Conservation (phyloP, 2,329 filamentous ascomycete genomes). For the Claviceps cyperi region DNA sequence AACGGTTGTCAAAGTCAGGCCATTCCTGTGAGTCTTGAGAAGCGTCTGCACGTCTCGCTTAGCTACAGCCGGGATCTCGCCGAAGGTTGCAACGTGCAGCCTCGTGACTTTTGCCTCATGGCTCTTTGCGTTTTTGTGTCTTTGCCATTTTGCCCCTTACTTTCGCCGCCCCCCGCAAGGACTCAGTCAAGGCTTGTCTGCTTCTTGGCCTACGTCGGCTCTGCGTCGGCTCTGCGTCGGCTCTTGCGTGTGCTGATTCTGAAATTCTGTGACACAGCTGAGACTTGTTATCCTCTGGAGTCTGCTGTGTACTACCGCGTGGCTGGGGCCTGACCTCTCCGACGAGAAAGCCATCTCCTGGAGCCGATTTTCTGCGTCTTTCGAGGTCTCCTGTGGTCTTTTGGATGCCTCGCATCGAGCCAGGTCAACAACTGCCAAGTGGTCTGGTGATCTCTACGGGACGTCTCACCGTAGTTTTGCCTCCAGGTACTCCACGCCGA, state of each 20-base stretch:
- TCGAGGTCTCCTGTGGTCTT: background rate
- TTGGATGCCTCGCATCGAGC: background rate
- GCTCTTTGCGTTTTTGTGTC: background rate
- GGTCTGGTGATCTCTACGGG: background rate
- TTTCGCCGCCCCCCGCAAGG: background rate
- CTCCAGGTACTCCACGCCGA: background rate
- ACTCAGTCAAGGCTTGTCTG: background rate
- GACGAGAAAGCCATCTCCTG: background rate
- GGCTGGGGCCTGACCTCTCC: too few relatives aligned
- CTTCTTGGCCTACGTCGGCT: background rate
- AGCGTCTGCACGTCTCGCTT: background rate
- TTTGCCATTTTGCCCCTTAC: too few relatives aligned
- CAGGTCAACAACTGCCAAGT: background rate
- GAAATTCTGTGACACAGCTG: background rate
- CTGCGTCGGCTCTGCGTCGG: too few relatives aligned
- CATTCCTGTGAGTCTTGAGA: constrained; percentile 5
- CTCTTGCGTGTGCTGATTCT: background rate
- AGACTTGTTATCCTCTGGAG: background rate
- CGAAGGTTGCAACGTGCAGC: background rate
- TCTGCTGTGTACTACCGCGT: too few relatives aligned
- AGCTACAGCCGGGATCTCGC: constrained; percentile 4
- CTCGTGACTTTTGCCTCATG: background rate
- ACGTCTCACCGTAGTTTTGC: background rate
- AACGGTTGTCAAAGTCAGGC: constrained; percentile 8
- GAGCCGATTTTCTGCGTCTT: background rate